Conservation (phyloP, 73 alveolate species). For the Tetrahymena borealis region DNA sequence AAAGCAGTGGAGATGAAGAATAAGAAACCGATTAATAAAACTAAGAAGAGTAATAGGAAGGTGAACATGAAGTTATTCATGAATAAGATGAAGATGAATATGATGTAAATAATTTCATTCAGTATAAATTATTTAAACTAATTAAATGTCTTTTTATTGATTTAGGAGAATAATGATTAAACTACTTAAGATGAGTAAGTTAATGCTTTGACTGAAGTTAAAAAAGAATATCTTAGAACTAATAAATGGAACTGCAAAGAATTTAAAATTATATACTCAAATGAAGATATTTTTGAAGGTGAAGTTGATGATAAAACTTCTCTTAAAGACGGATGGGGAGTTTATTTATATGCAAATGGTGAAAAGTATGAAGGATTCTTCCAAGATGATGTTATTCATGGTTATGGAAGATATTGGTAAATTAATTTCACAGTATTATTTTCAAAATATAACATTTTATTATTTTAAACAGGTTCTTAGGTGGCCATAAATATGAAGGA, state of each 20-base stretch:
- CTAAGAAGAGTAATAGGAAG: not conserved
- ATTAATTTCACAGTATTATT: no score
- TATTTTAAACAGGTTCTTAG: not conserved
- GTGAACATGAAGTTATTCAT: not conserved
- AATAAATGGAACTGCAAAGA: conserved; percentile 6
- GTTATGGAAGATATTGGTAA: conserved; percentile 31
- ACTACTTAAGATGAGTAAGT: conserved; percentile 26
- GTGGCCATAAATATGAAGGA: conserved; percentile 44
- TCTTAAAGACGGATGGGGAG: conserved; percentile 41
- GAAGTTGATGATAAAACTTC: conserved; percentile 14
- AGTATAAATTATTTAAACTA: not conserved
- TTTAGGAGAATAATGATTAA: conserved; percentile 6
- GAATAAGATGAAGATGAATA: not conserved
- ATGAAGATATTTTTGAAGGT: conserved; percentile 39
- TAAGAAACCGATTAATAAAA: not conserved
- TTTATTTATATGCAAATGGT: conserved; percentile 27
- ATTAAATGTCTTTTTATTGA: not conserved
- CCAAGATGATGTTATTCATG: conserved; percentile 34
- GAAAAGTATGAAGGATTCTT: conserved; percentile 41
- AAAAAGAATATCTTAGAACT: conserved; percentile 20
- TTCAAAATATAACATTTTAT: not conserved
- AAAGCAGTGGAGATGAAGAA: not conserved
- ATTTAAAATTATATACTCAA: conserved; percentile 9
- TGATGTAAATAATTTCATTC: not conserved
- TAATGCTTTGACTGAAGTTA: conserved; percentile 7